Percentiles rank a stretch among this genome's conserved stretches.
phyloP scores from a whole-genome alignment of 306 rosid species.

The Mucuna pruriens region DNA sequence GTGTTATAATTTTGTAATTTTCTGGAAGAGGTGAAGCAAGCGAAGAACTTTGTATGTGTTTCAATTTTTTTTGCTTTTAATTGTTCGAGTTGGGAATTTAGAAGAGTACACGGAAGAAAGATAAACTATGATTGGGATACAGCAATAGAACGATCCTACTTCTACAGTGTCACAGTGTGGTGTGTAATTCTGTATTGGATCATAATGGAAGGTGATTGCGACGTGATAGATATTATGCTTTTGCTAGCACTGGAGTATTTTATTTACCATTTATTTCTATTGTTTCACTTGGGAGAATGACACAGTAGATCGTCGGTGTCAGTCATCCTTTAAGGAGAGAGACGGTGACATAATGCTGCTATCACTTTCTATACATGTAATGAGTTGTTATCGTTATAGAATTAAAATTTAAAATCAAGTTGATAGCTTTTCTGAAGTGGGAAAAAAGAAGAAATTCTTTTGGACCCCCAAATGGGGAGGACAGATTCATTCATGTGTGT shows the following conservation, averaged over 20 bases:
- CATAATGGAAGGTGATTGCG: conserved; percentile 41
- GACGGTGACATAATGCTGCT: conserved; percentile 23
- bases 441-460: background rate
- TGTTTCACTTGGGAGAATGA: conserved; percentile 34
- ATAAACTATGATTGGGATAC: background rate
- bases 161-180: conserved; percentile 12
- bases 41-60: conserved; percentile 16
- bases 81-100: conserved; percentile 19
- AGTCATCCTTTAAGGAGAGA: conserved; percentile 17
- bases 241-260: background rate
- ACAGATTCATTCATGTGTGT: conserved; percentile 28
- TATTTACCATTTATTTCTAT: background rate
- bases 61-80: conserved; percentile 22
- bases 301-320: conserved; percentile 35
- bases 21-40: conserved; percentile 36
- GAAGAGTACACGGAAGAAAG: background rate
- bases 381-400: background rate
- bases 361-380: background rate
- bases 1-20: conserved; percentile 27
- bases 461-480: conserved; percentile 32
- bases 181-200: conserved; percentile 38
- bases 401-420: background rate
- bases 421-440: background rate
- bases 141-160: conserved; percentile 23
- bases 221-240: conserved; percentile 42